Evolutionary conservation across 441 rosid species (phyloP).

Genomic region (Sinapis alba): DNA sequence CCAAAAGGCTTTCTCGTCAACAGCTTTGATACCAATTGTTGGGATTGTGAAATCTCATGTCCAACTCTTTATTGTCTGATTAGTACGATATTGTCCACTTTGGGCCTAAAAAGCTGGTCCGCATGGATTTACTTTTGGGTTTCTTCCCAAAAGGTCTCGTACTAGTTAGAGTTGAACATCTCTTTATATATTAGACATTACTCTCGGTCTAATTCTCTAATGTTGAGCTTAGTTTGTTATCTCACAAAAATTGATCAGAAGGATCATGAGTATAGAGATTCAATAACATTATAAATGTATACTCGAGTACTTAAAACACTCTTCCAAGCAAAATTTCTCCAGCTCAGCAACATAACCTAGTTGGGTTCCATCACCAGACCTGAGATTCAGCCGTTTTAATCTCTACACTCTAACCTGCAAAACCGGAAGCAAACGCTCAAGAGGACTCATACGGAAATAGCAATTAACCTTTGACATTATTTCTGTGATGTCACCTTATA

Average conservation of each 20-base stretch:
- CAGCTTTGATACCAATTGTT: too few relatives aligned
- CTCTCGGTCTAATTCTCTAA: too few relatives aligned
- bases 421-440: not conserved
- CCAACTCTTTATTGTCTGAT: too few relatives aligned
- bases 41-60: too few relatives aligned
- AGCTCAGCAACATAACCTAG: not conserved
- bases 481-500: constrained; percentile 29
- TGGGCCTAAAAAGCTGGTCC: too few relatives aligned
- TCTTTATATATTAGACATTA: too few relatives aligned
- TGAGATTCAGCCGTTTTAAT: constrained; percentile 7
- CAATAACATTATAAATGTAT: not conserved
- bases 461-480: not conserved
- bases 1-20: too few relatives aligned
- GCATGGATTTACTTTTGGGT: too few relatives aligned
- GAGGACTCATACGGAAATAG: not conserved
- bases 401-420: constrained; percentile 27
- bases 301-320: not conserved
- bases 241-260: not conserved
- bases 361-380: not conserved
- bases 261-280: not conserved
- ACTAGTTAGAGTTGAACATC: too few relatives aligned
- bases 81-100: too few relatives aligned
- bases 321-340: constrained; percentile 13
- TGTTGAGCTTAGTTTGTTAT: too few relatives aligned
- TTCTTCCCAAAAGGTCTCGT: too few relatives aligned